These are phyloP conservation scores for Globisporangium acanthophoron DNA, from an alignment of 352 stramenopile species.

Conservation along the genomic window DNA sequence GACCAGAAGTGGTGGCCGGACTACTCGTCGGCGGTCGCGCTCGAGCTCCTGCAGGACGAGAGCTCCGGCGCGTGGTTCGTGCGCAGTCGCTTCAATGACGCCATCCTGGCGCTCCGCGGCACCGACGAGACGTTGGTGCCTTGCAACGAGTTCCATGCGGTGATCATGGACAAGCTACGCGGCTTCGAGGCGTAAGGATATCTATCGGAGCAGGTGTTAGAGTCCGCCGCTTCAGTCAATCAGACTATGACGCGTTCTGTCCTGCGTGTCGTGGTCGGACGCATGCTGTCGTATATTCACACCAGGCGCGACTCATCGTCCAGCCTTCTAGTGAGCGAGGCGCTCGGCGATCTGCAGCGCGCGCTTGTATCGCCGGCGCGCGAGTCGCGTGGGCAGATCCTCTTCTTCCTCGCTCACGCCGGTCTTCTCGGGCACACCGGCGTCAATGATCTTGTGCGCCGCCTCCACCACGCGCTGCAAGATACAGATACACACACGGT, in stretches of 20 bases:
- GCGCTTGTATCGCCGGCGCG: constrained; percentile 72
- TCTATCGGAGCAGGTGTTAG: not conserved
- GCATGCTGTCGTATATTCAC: no score
- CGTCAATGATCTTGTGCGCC: constrained; percentile 71
- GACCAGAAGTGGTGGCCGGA: constrained; percentile 59
- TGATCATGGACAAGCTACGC: constrained; percentile 26
- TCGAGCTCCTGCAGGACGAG: constrained; percentile 68
- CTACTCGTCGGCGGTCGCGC: constrained; percentile 57
- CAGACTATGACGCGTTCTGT: no score
- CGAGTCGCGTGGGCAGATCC: constrained; percentile 49
- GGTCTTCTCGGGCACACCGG: constrained; percentile 43
- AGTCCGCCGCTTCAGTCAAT: not conserved
- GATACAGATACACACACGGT: not conserved
- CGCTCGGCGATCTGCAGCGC: constrained; percentile 71
- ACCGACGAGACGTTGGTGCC: constrained; percentile 17
- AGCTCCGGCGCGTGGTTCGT: constrained; percentile 47
- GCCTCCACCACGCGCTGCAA: constrained; percentile 56
- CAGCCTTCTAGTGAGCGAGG: constrained; percentile 27
- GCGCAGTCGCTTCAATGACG: constrained; percentile 44
- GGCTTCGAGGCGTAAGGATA: constrained; percentile 3
- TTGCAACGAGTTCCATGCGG: constrained; percentile 34
- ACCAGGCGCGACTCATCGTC: not conserved
- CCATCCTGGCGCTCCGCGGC: constrained; percentile 22
- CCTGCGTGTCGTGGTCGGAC: no score
- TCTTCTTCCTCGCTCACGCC: constrained; percentile 42